Evolutionary conservation across 192 early-diverging fungal genomes (phyloP), one percentile per base, ranked within the genome.

Genomic region (Kappamyces sp.): DNA sequence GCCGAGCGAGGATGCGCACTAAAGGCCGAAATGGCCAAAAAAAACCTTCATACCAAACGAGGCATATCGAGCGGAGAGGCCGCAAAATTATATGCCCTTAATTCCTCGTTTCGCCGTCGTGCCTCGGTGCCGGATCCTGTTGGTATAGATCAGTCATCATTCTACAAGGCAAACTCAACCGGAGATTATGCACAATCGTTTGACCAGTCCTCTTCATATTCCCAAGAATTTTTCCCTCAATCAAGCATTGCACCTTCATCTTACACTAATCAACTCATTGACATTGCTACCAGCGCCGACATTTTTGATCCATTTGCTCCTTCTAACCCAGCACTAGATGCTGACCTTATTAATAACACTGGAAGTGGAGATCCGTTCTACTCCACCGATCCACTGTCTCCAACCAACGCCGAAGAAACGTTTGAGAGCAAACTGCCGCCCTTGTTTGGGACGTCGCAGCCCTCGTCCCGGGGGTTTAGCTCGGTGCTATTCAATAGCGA

Each of bases 11-110:
- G 88, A 9, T 69, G 65, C 62, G 68, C 88, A 31, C 81, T 99
- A 40, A 99, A 99, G 71, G 96, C 94, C 1, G 94, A 98, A 65
- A 91, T 99, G 89, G 96, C 96, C 36, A 96, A 96, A 66, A 98
- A 96, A 78, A 96, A 99, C 64, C 77, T 99, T 51, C 91, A 94
- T 73, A 92, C 89, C 49, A 90, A 88, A 61, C 84, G 92, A 47
- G 88, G 86, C 3, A 68, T 84, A 36, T 85, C 85, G 31, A 82
- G 70, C 46, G 42, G 12, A 5, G 54, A 55, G 6, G 34, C 31
- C 31, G 54, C 34, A 39, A 55, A 55, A 40, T 22, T 33, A 66
- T 41, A 68, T 8, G 34, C 47, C 42, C 40, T 39, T 40, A 36
- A 35, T 41, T 45, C 39, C 5, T 63, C 1, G 58, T 65, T 50